Percentiles rank a stretch among this genome's conserved stretches.
phyloP scores from a whole-genome alignment of 2,329 filamentous ascomycete species.

The Teratosphaeria viscida region DNA sequence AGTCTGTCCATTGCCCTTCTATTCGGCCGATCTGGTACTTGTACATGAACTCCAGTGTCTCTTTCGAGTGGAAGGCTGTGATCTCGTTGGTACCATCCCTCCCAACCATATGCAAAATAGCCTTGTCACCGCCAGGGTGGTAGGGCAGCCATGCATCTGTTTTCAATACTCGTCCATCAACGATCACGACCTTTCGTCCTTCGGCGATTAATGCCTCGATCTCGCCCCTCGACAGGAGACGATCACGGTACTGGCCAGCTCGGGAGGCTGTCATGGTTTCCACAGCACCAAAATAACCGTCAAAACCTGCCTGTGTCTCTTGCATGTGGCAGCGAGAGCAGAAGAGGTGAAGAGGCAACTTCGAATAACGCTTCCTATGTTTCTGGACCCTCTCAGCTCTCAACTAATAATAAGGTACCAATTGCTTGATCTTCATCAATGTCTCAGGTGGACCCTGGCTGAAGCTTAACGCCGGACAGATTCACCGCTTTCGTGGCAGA shows the following conservation, averaged over 20 bases:
- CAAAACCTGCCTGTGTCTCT: not conserved
- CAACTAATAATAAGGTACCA: not conserved
- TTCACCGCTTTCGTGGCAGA: not conserved
- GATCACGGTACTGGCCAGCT: constrained; percentile 6
- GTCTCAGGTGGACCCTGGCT: not conserved
- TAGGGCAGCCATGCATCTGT: constrained; percentile 80
- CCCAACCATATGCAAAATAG: constrained; percentile 79
- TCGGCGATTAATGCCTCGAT: constrained; percentile 77
- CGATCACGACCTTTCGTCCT: constrained; percentile 68
- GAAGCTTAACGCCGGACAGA: not conserved
- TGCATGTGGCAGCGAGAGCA: not conserved
- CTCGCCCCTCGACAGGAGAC: constrained; percentile 18
- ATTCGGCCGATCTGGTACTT: constrained; percentile 75
- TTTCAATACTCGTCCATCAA: constrained; percentile 72
- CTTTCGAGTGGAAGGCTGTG: constrained; percentile 79
- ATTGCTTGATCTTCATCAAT: not conserved
- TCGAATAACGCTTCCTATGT: not conserved
- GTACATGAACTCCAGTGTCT: constrained; percentile 66
- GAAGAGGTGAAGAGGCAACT: not conserved
- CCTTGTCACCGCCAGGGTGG: constrained; percentile 84
- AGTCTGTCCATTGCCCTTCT: constrained; percentile 75
- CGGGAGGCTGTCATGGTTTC: not conserved
- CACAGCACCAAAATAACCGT: not conserved
- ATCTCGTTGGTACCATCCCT: constrained; percentile 75
- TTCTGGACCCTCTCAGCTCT: not conserved